Evolutionary conservation across 139 green algal genomes (phyloP).

Genomic region (Desmodesmus armatus): DNA sequence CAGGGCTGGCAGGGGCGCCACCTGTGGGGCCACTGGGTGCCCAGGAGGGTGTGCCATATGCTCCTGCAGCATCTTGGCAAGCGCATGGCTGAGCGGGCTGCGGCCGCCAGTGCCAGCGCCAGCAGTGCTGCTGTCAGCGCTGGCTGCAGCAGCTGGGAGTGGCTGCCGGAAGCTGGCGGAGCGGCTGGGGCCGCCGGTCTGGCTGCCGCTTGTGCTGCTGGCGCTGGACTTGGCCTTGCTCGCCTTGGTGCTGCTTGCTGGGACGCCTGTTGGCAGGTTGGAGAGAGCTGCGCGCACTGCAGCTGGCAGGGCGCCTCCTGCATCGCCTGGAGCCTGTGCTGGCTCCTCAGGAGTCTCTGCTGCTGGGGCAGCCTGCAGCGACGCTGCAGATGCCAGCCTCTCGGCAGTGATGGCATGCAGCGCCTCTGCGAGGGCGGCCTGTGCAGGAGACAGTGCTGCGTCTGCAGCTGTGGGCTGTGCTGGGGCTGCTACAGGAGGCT

Average conservation of each 20-base stretch:
- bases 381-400: neutral
- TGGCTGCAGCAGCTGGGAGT: neutral
- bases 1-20: neutral
- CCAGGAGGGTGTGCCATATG: neutral
- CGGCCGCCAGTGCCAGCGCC: neutral
- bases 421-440: slow-evolving; percentile 29
- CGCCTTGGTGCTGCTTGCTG: slow-evolving; percentile 18
- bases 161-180: no score
- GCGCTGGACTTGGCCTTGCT: neutral
- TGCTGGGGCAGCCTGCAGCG: neutral
- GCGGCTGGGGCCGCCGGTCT: neutral
- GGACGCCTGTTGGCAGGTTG: slow-evolving; percentile 9
- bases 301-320: neutral
- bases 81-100: neutral
- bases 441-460: neutral
- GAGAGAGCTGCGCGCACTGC: slow-evolving; percentile 18
- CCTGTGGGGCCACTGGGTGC: neutral
- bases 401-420: slow-evolving; percentile 29
- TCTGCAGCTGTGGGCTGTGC: neutral
- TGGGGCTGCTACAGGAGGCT: neutral
- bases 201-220: slow-evolving; percentile 10
- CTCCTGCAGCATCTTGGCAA: slow-evolving; percentile 24
- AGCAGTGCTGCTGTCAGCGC: neutral
- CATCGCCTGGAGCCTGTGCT: neutral
- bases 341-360: neutral